Base-by-base conservation (phyloP, 106 monocot species). In the Acorus gramineus region DNA sequence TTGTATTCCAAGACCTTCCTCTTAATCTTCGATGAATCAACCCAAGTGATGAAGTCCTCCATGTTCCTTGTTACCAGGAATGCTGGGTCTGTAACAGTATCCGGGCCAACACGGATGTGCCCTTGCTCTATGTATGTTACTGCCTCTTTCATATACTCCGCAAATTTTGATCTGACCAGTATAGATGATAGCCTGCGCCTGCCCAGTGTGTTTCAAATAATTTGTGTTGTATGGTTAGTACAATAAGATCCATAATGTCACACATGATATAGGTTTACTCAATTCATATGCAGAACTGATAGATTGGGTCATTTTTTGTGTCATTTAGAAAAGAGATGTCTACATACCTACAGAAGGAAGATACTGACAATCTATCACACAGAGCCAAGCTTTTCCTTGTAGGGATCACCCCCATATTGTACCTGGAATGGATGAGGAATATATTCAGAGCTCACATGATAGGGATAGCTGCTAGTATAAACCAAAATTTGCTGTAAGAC, bases 1-100 rank as follows among this genome's bases (percentile, higher is more conserved):
- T 94, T 94, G 50, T 86, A 94, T 66, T 72, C 72, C 72, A 79
- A 48, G 42, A 89, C 79, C 70, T 84, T 94, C 76, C 80, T 71
- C 78, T 80, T 89, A 66, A 94, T 94, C 84, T 94, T 89, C 9
- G 89, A 94, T n/a, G 89, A 89, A 69, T 89, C 94, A 3, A 86
- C 89, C 94, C 94, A 94, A 3, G 84, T 94, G 11, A 94, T 65
- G 50, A 89, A 94, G 71, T 94, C 90, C 69, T 90, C 82, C 90
- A 94, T 80, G 73, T 90, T 90, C 69, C 82, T 75, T 0, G 94
- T 90, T 7, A 94, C 84, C 7, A 90, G 84, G 71, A 73, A 86
- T 4, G 94, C 90, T 1, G 89, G 89, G 69, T 90, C 80, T 0
- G 82, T 96, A 42, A 96, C 62, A 2, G 82, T 77, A 44, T 91